phyloP scores from a whole-genome alignment of 805 yeast species.

The Cyberlindnera mrakii region DNA sequence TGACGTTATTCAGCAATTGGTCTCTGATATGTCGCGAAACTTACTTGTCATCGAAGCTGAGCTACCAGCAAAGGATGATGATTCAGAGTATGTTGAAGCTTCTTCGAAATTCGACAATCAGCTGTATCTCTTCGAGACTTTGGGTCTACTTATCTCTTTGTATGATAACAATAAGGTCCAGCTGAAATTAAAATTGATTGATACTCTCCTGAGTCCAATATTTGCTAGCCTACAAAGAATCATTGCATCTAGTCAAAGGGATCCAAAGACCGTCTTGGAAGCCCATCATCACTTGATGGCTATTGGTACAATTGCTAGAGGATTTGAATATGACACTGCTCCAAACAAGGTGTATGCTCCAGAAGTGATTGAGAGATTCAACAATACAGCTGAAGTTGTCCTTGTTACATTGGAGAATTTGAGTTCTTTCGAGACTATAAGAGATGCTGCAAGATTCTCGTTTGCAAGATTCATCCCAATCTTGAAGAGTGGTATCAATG shows the following conservation, averaged over 20 bases:
- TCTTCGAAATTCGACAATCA: slow-evolving; percentile 68
- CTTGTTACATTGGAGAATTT: slow-evolving; percentile 77
- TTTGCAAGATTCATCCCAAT: slow-evolving; percentile 83
- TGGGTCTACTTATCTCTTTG: slow-evolving; percentile 67
- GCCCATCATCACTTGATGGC: slow-evolving; percentile 86
- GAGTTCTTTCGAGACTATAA: slow-evolving; percentile 55
- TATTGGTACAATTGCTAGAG: slow-evolving; percentile 84
- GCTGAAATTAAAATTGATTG: slow-evolving; percentile 41
- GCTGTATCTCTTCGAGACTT: slow-evolving; percentile 75
- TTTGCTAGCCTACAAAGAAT: slow-evolving; percentile 66
- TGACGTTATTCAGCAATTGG: slow-evolving; percentile 45
- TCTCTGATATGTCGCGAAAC: slow-evolving; percentile 52
- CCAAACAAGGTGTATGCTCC: slow-evolving; percentile 29
- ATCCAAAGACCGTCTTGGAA: slow-evolving; percentile 50
- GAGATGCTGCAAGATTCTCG: slow-evolving; percentile 84
- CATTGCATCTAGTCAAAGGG: slow-evolving; percentile 38
- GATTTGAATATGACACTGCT: slow-evolving; percentile 43
- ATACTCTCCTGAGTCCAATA: slow-evolving; percentile 66
- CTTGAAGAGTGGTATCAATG: slow-evolving; percentile 44
- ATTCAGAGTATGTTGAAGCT: slow-evolving; percentile 42
- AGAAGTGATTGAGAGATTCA: slow-evolving; percentile 43
- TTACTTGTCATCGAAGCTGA: slow-evolving; percentile 58
- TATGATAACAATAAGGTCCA: slow-evolving; percentile 40
- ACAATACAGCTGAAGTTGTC: slow-evolving; percentile 74
- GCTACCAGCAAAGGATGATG: slow-evolving; percentile 44